Base-by-base conservation (phyloP, 169 alveolate genomes). In the Eimeria mitis region DNA sequence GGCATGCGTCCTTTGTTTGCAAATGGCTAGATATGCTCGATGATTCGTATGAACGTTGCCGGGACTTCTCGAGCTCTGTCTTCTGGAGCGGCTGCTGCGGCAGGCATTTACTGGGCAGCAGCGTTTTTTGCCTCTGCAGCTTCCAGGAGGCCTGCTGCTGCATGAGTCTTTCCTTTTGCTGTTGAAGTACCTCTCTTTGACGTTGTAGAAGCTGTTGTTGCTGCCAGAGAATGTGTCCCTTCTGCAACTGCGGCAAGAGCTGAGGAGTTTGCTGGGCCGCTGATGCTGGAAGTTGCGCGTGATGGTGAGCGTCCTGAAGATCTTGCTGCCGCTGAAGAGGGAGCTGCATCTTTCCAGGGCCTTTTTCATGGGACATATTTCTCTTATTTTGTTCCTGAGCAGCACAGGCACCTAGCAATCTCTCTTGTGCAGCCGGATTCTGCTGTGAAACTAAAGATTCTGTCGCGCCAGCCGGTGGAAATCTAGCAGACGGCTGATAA, bases 191-290 rank as follows among this genome's bases (percentile, higher is more conserved):
- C 83, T 87, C 92, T 42, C 61, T 59, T 63, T 87, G 92, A 81
- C 52, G 61, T 47, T 63, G 83, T 65, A 87, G 83, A 49, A 87
- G 92, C 56, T 87, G 92, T 49, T 87, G 92, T 76, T 87, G 92
- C 92, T 87, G 92, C 92, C 92, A 87, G 28, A 87, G 81, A 63
- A 87, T 52, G 25, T 63, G 61, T 23, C 54, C 92, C 81, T 71
- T 49, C 63, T 87, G 92, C 81, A 34, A 28, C 81, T 87, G 92
- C 65, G 63, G 52, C 44, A 19, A 28, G 16, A 54, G 37, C 68
- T 61, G 83, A 65, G n/a, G 81, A 8, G 49, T 5, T 5, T 42
- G 65, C 47, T 87, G 81, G 23, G n/a, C 37, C 6, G 65, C 34
- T 14, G 79, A 28, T 31, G 47, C 34, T 44, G 44, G 59, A 44